Conservation (phyloP, 148 eudicot genomes). For the Silene latifolia region DNA sequence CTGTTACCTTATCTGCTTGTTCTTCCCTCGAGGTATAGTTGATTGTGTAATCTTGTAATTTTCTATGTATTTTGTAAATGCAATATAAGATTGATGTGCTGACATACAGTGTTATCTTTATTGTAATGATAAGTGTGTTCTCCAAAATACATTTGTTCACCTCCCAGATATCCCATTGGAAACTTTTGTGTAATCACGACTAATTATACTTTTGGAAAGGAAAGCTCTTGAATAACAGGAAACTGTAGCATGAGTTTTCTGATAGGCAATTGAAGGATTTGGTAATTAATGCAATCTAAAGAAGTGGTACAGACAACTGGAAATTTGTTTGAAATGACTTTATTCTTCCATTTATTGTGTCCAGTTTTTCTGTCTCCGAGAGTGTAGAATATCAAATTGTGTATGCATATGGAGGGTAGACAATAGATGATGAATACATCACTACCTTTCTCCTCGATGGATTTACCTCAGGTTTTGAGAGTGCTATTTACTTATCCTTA, state of each 20-base stretch:
- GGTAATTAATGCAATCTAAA: not conserved
- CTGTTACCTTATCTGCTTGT: slow-evolving; percentile 63
- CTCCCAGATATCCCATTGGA: not conserved
- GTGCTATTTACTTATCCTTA: slow-evolving; percentile 15
- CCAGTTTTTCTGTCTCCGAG: not conserved
- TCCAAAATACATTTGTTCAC: slow-evolving; percentile 1
- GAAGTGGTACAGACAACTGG: not conserved
- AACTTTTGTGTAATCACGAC: not conserved
- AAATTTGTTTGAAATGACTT: not conserved
- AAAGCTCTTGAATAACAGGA: no score
- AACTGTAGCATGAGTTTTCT: not conserved
- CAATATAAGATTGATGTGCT: not conserved
- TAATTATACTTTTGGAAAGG: slow-evolving; percentile 2
- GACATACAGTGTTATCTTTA: not conserved
- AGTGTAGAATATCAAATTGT: not conserved
- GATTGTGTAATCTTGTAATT: not conserved
- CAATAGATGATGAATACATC: not conserved
- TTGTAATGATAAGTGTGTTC: not conserved
- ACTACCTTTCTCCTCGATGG: not conserved
- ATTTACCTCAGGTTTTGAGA: not conserved
- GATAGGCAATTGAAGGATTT: slow-evolving; percentile 11
- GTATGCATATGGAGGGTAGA: slow-evolving; percentile 1
- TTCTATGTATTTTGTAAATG: not conserved
- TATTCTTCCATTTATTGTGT: not conserved
- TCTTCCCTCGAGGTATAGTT: slow-evolving; percentile 75